Evolutionary conservation across 768 basidiomycete species (phyloP).

Genomic region (Naganishia vaughanmartiniae): DNA sequence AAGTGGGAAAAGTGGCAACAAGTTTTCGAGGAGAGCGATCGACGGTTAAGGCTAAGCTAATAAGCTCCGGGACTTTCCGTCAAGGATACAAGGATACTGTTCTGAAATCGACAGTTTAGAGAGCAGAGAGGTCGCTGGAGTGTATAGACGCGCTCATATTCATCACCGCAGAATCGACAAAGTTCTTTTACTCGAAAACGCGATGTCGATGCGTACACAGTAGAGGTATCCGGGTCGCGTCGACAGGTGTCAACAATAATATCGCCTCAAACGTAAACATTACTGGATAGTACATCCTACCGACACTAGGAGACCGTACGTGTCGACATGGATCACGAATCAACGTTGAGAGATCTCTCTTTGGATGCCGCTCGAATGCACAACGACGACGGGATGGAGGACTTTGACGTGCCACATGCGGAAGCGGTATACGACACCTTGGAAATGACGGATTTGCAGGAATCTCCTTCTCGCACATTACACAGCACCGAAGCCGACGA

Average conservation of each 20-base stretch:
- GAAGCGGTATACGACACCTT: constrained; percentile 5
- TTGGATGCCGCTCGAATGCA: neutral
- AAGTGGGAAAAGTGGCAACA: neutral
- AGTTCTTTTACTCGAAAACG: no score
- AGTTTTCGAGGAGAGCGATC: constrained; percentile 9
- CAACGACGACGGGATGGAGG: neutral
- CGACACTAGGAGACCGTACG: neutral
- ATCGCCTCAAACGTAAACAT: constrained; percentile 24
- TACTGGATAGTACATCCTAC: neutral
- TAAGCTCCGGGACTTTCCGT: neutral
- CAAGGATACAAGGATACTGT: neutral
- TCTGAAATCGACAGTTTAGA: neutral
- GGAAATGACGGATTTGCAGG: constrained; percentile 4
- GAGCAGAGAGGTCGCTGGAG: neutral
- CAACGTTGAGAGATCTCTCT: neutral
- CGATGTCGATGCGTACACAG: neutral
- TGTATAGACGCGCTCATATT: neutral
- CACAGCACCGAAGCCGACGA: neutral
- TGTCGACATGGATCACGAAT: constrained; percentile 1
- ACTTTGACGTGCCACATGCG: neutral
- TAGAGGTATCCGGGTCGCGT: constrained; percentile 6
- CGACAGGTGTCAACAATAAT: constrained; percentile 14
- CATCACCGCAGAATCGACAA: neutral
- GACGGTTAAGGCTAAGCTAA: neutral
- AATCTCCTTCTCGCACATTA: neutral